Evolutionary conservation across 257 asterid species (phyloP), one percentile per base, ranked within the genome.

Genomic region (Nicotiana undulata): DNA sequence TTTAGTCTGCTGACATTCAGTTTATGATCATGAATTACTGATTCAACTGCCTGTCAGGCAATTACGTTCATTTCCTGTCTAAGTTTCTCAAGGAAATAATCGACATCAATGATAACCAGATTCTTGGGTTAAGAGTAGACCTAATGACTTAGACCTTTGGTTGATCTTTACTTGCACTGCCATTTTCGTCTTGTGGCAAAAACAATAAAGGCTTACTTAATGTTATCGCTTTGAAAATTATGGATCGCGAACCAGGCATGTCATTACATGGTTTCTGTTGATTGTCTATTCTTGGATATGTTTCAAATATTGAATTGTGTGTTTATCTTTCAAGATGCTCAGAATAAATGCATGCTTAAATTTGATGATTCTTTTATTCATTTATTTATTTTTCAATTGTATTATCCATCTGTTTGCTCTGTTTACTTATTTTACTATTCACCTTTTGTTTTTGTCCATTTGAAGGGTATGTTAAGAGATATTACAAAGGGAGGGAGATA

Each of bases 381-480:
- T 49, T 6, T 24, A 66, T 24, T 79, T 32, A 37, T 29, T 49
- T 16, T 20, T 2, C 15, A 59, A 64, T 17, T 13, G 17, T 60
- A 26, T 29, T 67, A n/a, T 3, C 16, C n/a, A 37, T 67, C 3
- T 37, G 29, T n/a, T 67, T n/a, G 31, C 76, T 34, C 77, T 63
- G 61, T 4, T 66, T 32, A 59, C 77, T 76, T 34, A 22, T 65
- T 77, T 31, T 28, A 24, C 65, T 11, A 32, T 79, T 67, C 53
- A 51, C 53, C 77, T 52, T 13, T 81, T 52, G 8, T 68, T 22
- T 31, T 61, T 17, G 60, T 85, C 32, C 77, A 34, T 79, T 63
- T 82, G 68, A 76, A 87, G 89, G 90, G 90, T 31, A 84, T 87
- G 79, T 75, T 89, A 44, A 79, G 89, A 83, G 88, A 84, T 83